These are phyloP conservation scores for Fusarium xylarioides DNA, from an alignment of 2,329 filamentous ascomycete genomes.

Conservation along the genomic window DNA sequence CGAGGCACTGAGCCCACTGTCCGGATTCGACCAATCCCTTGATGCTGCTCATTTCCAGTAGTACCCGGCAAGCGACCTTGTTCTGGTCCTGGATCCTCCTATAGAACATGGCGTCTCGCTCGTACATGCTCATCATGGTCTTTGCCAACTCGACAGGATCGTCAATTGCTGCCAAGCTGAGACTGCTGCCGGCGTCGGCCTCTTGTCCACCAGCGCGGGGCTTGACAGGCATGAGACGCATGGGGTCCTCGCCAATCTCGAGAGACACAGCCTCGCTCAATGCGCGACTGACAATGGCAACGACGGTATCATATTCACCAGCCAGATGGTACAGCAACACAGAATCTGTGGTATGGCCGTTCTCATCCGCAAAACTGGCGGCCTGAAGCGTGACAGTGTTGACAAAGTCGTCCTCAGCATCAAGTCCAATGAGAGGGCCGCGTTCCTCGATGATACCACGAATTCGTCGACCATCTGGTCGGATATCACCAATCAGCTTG, in stretches of 20 bases:
- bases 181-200: constrained; percentile 60
- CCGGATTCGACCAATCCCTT: constrained; percentile 64
- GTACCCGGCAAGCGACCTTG: constrained; percentile 63
- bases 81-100: constrained; percentile 66
- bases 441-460: constrained; percentile 89
- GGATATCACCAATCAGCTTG: constrained; percentile 90
- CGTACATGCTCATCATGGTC: constrained; percentile 72
- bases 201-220: constrained; percentile 64
- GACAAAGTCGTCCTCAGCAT: constrained; percentile 84
- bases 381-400: constrained; percentile 93
- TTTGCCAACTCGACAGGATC: constrained; percentile 67
- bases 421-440: constrained; percentile 80
- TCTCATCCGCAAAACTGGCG: constrained; percentile 91
- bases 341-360: constrained; percentile 90
- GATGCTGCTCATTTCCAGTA: constrained; percentile 69
- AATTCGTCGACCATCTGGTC: constrained; percentile 84
- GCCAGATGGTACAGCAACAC: constrained; percentile 95
- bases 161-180: constrained; percentile 68
- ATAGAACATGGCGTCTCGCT: constrained; percentile 68
- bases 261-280: constrained; percentile 89
- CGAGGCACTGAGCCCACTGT: constrained; percentile 66
- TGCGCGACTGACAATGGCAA: constrained; percentile 86
- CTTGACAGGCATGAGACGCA: constrained; percentile 82
- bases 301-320: constrained; percentile 94
- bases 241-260: constrained; percentile 82